Base-by-base conservation (phyloP, 2,329 filamentous ascomycete genomes). In the Dactylellina cionopaga region DNA sequence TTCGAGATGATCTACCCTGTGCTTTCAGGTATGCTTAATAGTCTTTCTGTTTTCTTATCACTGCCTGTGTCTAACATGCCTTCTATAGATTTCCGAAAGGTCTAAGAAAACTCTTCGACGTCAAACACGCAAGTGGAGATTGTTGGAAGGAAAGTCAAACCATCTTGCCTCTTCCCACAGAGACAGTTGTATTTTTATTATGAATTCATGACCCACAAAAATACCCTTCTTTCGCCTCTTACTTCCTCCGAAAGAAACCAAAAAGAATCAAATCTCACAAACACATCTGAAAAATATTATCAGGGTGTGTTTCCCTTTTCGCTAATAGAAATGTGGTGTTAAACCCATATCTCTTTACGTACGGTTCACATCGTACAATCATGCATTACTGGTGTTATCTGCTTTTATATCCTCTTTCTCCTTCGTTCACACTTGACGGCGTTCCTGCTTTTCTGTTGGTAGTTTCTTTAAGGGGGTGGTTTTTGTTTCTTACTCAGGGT, bases 1-100 rank as follows among this genome's bases (percentile, higher is more conserved):
- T 96, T 96, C 80, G 92, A 96, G 84, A 90, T 96, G 88, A 96
- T 97, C 83, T 96, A 96, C 80, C 93, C 93, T 80, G 93, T 96
- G 83, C 85, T 96, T 79, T 91, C 92, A 85, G 91, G 90, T 92
- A 83, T 77, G 85, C 75, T 1, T 25, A 5, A 49, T n/a, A 59
- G 59, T 75, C 68, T 74, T 76, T 77, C 76, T 76, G 35, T 76
- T 76, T 69, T 64, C 75, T 24, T 6, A 9, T 47, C 15, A n/a
- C 9, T 7, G 25, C 11, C 9, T 22, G 17, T 27, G 65, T 52
- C 47, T 79, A 75, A 78, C 76, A 68, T 27, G 44, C 69, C 13
- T 37, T 3, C 4, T n/a, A 44, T 76, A 87, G 86, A 88, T 79
- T 88, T 88, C 84, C 85, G 86, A 80, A 88, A 88, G 80, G 84